A percentile compares a stretch with the other conserved stretches of the same genome.
These are phyloP conservation scores for Aspergillus heteromorphus DNA, from an alignment of 495 filamentous ascomycete species.

Conservation along the genomic window DNA sequence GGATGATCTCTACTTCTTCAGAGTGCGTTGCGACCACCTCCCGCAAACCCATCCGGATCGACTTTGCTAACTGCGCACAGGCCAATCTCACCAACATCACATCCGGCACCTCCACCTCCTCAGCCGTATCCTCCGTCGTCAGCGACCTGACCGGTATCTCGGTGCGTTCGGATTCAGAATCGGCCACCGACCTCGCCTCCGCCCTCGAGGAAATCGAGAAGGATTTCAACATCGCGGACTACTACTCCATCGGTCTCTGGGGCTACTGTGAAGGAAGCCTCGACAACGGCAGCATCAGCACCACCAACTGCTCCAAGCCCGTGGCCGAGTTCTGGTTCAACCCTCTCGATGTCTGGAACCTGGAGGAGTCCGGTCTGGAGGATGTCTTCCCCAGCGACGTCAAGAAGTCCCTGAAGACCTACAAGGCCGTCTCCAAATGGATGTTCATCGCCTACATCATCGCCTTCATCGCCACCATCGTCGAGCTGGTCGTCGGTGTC, in stretches of 20 bases:
- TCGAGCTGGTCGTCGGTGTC: conserved; percentile 64
- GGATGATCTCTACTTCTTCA: conserved; percentile 65
- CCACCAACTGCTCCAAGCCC: conserved; percentile 49
- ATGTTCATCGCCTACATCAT: conserved; percentile 68
- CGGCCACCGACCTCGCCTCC: conserved; percentile 24
- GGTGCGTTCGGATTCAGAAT: too few species aligned
- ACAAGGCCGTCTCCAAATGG: conserved; percentile 70
- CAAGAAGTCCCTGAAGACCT: conserved; percentile 60
- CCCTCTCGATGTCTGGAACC: conserved; percentile 53
- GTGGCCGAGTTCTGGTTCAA: conserved; percentile 75
- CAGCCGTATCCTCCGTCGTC: conserved; percentile 20
- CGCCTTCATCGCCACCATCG: conserved; percentile 63
- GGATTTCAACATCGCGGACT: conserved; percentile 60
- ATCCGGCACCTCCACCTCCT: conserved; percentile 23
- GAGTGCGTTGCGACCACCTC: conserved; percentile 50
- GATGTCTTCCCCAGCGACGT: conserved; percentile 61
- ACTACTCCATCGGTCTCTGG: conserved; percentile 80
- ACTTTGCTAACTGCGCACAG: conserved; percentile 22
- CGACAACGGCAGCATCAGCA: conserved; percentile 34
- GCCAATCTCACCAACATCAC: conserved; percentile 38
- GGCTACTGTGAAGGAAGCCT: conserved; percentile 74
- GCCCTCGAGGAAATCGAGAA: conserved; percentile 30
- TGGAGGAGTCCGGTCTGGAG: conserved; percentile 49
- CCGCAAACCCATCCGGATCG: neutral
- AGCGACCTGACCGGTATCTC: conserved; percentile 24